A percentile compares a stretch with the other conserved stretches of the same genome.
These are phyloP conservation scores for Pyricularia sp. DNA, from an alignment of 2,329 filamentous ascomycete species.

Conservation along the genomic window DNA sequence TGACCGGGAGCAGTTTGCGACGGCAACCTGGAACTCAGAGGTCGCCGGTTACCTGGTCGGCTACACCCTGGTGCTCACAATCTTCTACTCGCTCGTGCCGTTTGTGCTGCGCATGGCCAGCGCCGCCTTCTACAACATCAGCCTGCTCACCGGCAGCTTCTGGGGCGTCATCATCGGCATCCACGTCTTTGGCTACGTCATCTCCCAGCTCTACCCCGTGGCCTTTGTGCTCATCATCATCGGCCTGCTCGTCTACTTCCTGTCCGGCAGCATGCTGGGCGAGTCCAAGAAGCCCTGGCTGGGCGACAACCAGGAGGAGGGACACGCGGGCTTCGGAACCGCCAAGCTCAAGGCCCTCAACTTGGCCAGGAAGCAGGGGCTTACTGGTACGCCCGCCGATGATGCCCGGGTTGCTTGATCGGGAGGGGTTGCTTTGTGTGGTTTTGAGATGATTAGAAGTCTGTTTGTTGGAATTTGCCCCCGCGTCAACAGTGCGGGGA, in stretches of 20 bases:
- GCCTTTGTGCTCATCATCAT: constrained; percentile 89
- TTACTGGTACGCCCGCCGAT: constrained; percentile 13
- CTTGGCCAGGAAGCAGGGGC: constrained; percentile 34
- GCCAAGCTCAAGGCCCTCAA: constrained; percentile 69
- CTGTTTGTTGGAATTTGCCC: background rate
- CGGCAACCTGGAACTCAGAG: constrained; percentile 54
- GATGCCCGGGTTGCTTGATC: constrained; percentile 1
- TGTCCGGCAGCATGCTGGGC: constrained; percentile 71
- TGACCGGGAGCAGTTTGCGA: constrained; percentile 63
- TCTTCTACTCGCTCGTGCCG: constrained; percentile 86
- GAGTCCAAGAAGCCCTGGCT: constrained; percentile 95
- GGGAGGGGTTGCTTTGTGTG: background rate
- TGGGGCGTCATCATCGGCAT: constrained; percentile 94
- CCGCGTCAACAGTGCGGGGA: background rate
- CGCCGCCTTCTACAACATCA: constrained; percentile 96
- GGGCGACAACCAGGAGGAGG: constrained; percentile 73
- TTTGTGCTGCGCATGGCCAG: constrained; percentile 81
- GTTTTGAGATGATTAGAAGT: background rate
- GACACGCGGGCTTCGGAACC: constrained; percentile 73
- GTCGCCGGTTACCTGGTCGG: constrained; percentile 80
- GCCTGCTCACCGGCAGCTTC: constrained; percentile 86
- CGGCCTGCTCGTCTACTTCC: constrained; percentile 80
- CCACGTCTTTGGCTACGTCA: constrained; percentile 66
- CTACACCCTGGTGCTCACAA: constrained; percentile 71
- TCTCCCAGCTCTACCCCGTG: constrained; percentile 91